Evolutionary conservation across 1,284 basidiomycete species (phyloP).

Genomic region (Athelia sp.): DNA sequence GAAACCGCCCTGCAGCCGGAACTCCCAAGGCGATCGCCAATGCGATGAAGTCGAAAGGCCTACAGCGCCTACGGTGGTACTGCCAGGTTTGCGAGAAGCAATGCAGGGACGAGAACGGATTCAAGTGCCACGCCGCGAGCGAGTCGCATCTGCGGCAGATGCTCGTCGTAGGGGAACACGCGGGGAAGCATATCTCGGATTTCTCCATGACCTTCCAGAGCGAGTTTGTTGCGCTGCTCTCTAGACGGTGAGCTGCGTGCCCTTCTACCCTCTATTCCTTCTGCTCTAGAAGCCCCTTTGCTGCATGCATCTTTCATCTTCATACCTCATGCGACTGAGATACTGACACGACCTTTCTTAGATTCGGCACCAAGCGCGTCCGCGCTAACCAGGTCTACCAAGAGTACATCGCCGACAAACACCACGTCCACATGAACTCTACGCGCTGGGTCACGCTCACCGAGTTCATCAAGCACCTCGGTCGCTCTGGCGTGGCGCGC

Average conservation of each 20-base stretch:
- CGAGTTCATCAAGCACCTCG: slow-evolving; percentile 91
- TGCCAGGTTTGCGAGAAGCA: slow-evolving; percentile 97
- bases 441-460: slow-evolving; percentile 97
- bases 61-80: slow-evolving; percentile 92
- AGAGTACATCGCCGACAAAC: slow-evolving; percentile 95
- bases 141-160: slow-evolving; percentile 94
- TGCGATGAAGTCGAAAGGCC: slow-evolving; percentile 94
- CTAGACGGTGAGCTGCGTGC: slow-evolving; percentile 73
- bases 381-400: slow-evolving; percentile 96
- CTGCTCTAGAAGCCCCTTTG: no score
- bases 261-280: slow-evolving; percentile 10
- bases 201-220: slow-evolving; percentile 89
- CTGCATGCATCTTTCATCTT: no score
- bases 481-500: slow-evolving; percentile 80
- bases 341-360: no score
- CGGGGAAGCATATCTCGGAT: slow-evolving; percentile 86
- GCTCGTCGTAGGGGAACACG: slow-evolving; percentile 91
- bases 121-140: slow-evolving; percentile 86
- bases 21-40: slow-evolving; percentile 90
- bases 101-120: slow-evolving; percentile 95
- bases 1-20: slow-evolving; percentile 50
- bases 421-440: slow-evolving; percentile 97
- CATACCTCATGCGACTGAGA: no score
- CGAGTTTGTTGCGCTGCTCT: slow-evolving; percentile 88
- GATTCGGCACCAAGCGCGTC: slow-evolving; percentile 92